phyloP scores from a whole-genome alignment of 2,329 filamentous ascomycete genomes.

The Sporothrix brasiliensis region DNA sequence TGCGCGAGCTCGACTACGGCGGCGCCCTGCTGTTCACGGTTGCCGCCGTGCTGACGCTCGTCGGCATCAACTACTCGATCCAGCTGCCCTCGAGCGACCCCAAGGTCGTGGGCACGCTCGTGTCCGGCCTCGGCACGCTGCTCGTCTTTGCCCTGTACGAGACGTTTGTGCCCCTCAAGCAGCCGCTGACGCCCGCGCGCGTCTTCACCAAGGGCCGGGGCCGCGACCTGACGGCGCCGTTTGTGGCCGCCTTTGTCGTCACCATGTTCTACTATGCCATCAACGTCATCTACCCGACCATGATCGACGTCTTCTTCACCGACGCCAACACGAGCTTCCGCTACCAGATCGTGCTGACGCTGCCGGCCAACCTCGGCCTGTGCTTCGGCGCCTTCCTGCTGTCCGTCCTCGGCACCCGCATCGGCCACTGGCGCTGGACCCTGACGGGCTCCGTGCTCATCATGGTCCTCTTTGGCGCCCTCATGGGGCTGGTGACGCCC shows the following conservation, averaged over 20 bases:
- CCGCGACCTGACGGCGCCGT: slow-evolving; percentile 53
- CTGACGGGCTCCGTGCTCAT: slow-evolving; percentile 48
- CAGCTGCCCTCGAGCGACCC: slow-evolving; percentile 44
- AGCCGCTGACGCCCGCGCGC: slow-evolving; percentile 49
- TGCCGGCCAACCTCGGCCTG: slow-evolving; percentile 52
- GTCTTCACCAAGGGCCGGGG: slow-evolving; percentile 51
- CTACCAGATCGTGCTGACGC: slow-evolving; percentile 45
- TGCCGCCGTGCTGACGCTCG: slow-evolving; percentile 45
- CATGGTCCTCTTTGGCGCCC: slow-evolving; percentile 53
- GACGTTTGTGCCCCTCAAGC: slow-evolving; percentile 44
- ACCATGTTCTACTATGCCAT: slow-evolving; percentile 57
- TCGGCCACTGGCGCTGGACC: slow-evolving; percentile 53
- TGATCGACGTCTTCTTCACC: slow-evolving; percentile 52
- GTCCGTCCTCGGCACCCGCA: slow-evolving; percentile 47
- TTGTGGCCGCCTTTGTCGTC: slow-evolving; percentile 50
- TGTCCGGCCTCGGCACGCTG: slow-evolving; percentile 44
- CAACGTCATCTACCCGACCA: slow-evolving; percentile 52
- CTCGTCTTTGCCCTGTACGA: slow-evolving; percentile 47
- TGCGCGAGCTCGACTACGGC: slow-evolving; percentile 47
- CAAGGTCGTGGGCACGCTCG: slow-evolving; percentile 46
- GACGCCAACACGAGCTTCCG: slow-evolving; percentile 43
- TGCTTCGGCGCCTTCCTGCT: slow-evolving; percentile 49
- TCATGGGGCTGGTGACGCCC: slow-evolving; percentile 50
- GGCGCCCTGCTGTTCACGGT: slow-evolving; percentile 46
- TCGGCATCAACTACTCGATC: slow-evolving; percentile 48